Base-by-base conservation (phyloP, 352 stramenopile species). In the Pythium angustatum region DNA sequence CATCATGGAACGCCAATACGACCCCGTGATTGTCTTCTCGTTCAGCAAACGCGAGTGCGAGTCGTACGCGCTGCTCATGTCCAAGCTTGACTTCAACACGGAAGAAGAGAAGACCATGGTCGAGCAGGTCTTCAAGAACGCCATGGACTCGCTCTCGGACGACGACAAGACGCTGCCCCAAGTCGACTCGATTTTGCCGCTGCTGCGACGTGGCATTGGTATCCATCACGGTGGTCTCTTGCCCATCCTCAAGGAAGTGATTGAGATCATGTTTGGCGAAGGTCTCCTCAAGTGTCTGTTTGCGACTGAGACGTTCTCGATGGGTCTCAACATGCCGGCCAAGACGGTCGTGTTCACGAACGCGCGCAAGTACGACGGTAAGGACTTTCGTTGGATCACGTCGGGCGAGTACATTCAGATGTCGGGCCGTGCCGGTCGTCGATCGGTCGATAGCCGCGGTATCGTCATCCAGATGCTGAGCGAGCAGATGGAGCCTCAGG, bases 391-490 rank as follows among this genome's bases (percentile, higher is more conserved):
- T 3, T 98, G 93, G 88, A 96, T 99, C 55, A 98, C 91, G 19
- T 93, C 93, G 24, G 96, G 96, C 36, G 97, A 99, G 73, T 96
- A 95, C 66, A 96, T 93, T 63, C 86, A 97, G 68, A 99, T 99
- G 96, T 96, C 80, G 22, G 97, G 98, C 28, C 90, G 98, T 61
- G 98, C 98, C 48, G 98, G 98, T 69, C 93, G 98, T 78, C 87
- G 98, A 64, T 98, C 97, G 14, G 96, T 99, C 64, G 98, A 99
- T 86, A 96, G 96, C 48, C 84, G 90, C 49, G 97, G 97, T 81
- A 98, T 99, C 60, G 96, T 99, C 11, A 99, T 99, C 68, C 96
- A 99, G 76, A 99, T 99, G 96, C 77, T 99, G 33, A 98, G 98
- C 61, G 96, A 99, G 72, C 97, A 99, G 74, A 99, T 99, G 96